Evolutionary conservation across 2,329 filamentous ascomycete genomes (phyloP), one percentile per base, ranked within the genome.

Genomic region (Neofusicoccum cordaticola): DNA sequence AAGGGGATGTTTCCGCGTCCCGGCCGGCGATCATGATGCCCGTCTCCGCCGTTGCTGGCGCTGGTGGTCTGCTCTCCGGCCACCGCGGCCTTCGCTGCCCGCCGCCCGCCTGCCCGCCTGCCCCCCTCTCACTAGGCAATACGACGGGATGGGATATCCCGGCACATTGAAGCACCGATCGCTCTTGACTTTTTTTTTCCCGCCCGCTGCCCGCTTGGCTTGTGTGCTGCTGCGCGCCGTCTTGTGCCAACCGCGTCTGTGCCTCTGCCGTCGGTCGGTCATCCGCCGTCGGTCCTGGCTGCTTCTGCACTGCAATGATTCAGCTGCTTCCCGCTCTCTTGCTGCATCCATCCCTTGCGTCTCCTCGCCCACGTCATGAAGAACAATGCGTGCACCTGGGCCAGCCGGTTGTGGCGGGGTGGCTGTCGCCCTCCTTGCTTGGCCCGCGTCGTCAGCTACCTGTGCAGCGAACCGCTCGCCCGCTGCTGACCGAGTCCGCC

Each of bases 381-480:
- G 50, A 37, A 19, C 37, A 31, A 37, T 22, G n/a, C 42, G 15
- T n/a, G 11, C 39, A 31, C 13, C 15, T 2, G 13, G 5, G 5
- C 27, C 53, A 12, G 48, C 12, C 56, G 56, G 42, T 15, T 60
- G 42, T 60, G 42, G 56, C 56, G 56, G 41, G 5, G 53, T 58
- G 53, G 53, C 53, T 58, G 12, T 44, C 41, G 13, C 42, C n/a
- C 42, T 45, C 41, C 42, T 37, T 13, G 13, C 53, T 58, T 57
- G 37, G 52, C 34, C 15, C 45, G 6, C 45, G 11, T 13, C 12
- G 22, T 8, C 13, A 51, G 19, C 50, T 11, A 5, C 13, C 50
- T 11, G 31, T 37, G 37, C 34, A 31, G 27, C 27, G 4, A 31
- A 41, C 11, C 39, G 37, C 52, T 58, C 15, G 35, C 17, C 39